These are phyloP conservation scores for Cutaneotrichosporon sp. DNA, from an alignment of 1,284 basidiomycete genomes.

Conservation along the genomic window DNA sequence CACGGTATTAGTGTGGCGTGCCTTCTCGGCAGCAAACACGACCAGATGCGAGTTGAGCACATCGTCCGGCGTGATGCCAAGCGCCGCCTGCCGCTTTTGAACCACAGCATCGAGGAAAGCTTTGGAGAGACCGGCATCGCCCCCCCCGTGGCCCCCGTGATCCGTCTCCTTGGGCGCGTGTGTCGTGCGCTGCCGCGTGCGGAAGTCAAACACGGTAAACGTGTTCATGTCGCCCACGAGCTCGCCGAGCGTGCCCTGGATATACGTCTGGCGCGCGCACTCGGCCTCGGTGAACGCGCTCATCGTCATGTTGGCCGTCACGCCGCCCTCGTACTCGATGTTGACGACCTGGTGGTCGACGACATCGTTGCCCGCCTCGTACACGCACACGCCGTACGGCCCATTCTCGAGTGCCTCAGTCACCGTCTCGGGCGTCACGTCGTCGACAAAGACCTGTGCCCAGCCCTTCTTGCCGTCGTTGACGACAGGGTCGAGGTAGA, in stretches of 20 bases:
- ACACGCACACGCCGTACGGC: conserved; percentile 76
- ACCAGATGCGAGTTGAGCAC: conserved; percentile 70
- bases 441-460: conserved; percentile 52
- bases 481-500: conserved; percentile 21
- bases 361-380: conserved; percentile 73
- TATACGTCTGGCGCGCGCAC: conserved; percentile 67
- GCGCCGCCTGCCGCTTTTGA: conserved; percentile 54
- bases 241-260: conserved; percentile 77
- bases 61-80: conserved; percentile 62
- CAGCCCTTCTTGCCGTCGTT: conserved; percentile 11
- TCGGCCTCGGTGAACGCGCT: conserved; percentile 52
- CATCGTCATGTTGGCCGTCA: conserved; percentile 77
- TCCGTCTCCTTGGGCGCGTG: conserved; percentile 56
- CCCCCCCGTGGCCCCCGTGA: conserved; percentile 71
- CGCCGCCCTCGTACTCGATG: conserved; percentile 68
- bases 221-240: conserved; percentile 72
- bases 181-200: conserved; percentile 52
- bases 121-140: conserved; percentile 65
- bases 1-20: conserved; percentile 61
- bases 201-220: conserved; percentile 71
- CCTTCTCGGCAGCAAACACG: conserved; percentile 77
- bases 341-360: conserved; percentile 80
- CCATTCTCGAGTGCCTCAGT: conserved; percentile 59
- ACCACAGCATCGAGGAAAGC: conserved; percentile 69
- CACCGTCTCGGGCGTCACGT: conserved; percentile 72